A percentile compares a stretch with the other conserved stretches of the same genome.
phyloP scores from a whole-genome alignment of 148 eudicot genomes.

The Spergularia marina region DNA sequence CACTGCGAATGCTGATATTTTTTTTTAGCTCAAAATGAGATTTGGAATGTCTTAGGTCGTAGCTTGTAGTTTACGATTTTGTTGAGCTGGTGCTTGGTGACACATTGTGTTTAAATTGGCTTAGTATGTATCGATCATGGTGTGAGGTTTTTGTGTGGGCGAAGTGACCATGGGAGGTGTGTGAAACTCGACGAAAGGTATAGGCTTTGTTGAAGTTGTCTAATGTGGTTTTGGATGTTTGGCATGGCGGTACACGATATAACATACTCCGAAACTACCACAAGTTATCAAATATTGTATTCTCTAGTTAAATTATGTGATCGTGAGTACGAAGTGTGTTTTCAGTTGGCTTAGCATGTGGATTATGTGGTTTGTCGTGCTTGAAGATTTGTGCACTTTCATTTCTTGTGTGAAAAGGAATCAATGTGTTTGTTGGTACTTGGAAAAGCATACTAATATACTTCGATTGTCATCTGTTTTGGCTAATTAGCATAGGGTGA shows the following conservation, averaged over 20 bases:
- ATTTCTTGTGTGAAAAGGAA: neutral
- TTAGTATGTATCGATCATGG: neutral
- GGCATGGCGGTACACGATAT: no score
- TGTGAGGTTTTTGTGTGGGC: neutral
- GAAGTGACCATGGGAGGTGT: no score
- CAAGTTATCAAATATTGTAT: no score
- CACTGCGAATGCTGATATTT: neutral
- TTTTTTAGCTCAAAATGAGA: neutral
- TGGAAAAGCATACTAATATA: neutral
- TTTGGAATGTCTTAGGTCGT: neutral
- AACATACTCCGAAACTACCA: no score
- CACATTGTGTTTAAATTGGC: neutral
- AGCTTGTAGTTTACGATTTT: neutral
- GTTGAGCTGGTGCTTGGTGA: neutral
- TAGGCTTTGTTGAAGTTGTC: no score
- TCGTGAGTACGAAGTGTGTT: neutral
- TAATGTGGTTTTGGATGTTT: no score
- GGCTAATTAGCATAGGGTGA: slow-evolving; percentile 68
- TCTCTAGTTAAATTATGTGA: neutral
- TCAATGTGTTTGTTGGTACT: neutral
- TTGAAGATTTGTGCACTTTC: neutral
- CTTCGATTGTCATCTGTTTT: slow-evolving; percentile 10
- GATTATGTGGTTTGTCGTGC: neutral
- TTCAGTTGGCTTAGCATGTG: neutral
- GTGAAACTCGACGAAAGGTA: no score